phyloP scores from a whole-genome alignment of 2,329 filamentous ascomycete species.

The Rhinocladiella similis region DNA sequence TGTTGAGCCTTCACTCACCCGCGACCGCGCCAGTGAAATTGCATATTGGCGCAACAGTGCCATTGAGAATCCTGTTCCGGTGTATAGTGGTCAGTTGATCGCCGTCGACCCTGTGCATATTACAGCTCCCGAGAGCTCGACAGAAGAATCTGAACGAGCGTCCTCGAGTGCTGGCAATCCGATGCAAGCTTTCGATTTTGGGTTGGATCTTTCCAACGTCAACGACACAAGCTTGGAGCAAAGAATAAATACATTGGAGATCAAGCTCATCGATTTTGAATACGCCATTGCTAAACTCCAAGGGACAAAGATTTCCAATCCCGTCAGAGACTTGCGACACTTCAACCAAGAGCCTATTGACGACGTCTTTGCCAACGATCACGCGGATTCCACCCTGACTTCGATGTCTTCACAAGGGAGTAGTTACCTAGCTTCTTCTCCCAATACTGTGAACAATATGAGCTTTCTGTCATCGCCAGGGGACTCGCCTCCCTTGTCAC shows the following conservation, averaged over 20 bases:
- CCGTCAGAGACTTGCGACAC: slow-evolving; percentile 8
- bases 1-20: slow-evolving; percentile 40
- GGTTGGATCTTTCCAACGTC: slow-evolving; percentile 32
- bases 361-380: slow-evolving; percentile 12
- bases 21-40: slow-evolving; percentile 42
- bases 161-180: slow-evolving; percentile 11
- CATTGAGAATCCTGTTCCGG: slow-evolving; percentile 31
- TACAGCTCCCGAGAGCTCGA: slow-evolving; percentile 1
- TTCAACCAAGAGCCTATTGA: slow-evolving; percentile 8
- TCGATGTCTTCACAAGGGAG: slow-evolving; percentile 10
- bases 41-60: slow-evolving; percentile 39
- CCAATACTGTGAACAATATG: slow-evolving; percentile 8
- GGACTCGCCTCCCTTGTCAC: slow-evolving; percentile 15
- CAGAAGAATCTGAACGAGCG: slow-evolving; percentile 10
- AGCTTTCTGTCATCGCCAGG: slow-evolving; percentile 26
- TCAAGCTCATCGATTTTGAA: slow-evolving; percentile 52
- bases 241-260: slow-evolving; percentile 50
- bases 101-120: slow-evolving; percentile 18
- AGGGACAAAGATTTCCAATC: slow-evolving; percentile 31
- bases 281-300: slow-evolving; percentile 52
- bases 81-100: slow-evolving; percentile 24
- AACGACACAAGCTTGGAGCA: slow-evolving; percentile 46
- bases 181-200: slow-evolving; percentile 29
- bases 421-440: slow-evolving; percentile 9
- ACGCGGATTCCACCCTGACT: slow-evolving; percentile 5